Conservation (phyloP, 225 moss, liverwort and hornwort genomes). For the Antitrichia curtipendula region DNA sequence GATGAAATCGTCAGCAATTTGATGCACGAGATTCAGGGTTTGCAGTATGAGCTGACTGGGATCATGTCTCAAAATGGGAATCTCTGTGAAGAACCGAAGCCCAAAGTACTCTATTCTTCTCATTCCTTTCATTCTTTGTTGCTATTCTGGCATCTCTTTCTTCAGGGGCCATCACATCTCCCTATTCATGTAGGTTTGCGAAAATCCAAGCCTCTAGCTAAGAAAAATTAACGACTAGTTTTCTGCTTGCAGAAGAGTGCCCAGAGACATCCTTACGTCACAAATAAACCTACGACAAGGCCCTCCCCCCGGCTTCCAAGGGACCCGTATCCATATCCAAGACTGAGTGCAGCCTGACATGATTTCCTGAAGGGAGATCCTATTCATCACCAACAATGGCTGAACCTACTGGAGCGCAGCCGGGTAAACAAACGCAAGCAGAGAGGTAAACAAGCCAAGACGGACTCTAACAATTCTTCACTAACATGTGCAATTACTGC, state of each 20-base stretch:
- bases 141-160: not conserved
- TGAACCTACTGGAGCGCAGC: not conserved
- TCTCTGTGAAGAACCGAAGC: conserved; percentile 35
- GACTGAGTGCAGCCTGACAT: not conserved
- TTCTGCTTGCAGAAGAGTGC: not conserved
- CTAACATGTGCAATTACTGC: not conserved
- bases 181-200: not conserved
- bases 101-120: conserved; percentile 13
- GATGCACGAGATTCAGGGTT: conserved; percentile 59
- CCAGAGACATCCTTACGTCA: not conserved
- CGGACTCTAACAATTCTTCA: not conserved
- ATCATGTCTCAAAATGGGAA: conserved; percentile 32
- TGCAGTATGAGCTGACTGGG: conserved; percentile 59
- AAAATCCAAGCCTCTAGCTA: not conserved
- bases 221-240: not conserved
- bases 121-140: not conserved
- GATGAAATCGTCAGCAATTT: conserved; percentile 48
- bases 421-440: not conserved
- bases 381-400: not conserved
- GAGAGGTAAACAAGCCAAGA: not conserved
- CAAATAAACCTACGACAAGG: conserved; percentile 2
- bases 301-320: conserved; percentile 10
- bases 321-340: conserved; percentile 13
- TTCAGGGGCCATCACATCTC: not conserved
- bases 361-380: not conserved